These are phyloP conservation scores for Effrenium voratum DNA, from an alignment of 73 alveolate genomes.

Conservation along the genomic window DNA sequence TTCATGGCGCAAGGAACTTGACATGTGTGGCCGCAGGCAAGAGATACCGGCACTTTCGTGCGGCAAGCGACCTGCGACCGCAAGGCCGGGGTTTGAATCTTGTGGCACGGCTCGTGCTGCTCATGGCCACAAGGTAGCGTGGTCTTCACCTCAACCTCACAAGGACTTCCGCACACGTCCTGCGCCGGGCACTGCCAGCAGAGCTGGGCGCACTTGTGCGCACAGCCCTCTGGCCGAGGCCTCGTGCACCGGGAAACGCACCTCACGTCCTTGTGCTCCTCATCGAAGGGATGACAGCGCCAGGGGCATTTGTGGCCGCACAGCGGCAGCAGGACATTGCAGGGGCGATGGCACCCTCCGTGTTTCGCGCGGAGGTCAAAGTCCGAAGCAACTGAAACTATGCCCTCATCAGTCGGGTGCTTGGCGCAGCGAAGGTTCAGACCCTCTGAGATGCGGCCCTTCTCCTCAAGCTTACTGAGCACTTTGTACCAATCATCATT, in stretches of 20 bases:
- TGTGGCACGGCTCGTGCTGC: not conserved
- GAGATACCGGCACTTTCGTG: no score
- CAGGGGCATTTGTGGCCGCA: not conserved
- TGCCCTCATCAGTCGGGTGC: not conserved
- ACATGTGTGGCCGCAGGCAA: no score
- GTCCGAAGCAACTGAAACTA: not conserved
- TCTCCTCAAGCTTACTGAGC: not conserved
- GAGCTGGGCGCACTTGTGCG: not conserved
- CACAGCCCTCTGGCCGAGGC: conserved; percentile 7
- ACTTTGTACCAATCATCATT: conserved; percentile 94
- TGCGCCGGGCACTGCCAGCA: not conserved
- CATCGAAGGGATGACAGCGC: not conserved
- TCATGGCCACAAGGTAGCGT: conserved; percentile 74
- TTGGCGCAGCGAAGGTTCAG: conserved; percentile 23
- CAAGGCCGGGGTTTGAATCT: no score
- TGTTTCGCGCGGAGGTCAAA: not conserved
- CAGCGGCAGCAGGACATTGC: not conserved
- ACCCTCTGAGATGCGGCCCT: not conserved
- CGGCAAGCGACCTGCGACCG: no score
- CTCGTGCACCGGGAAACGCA: not conserved
- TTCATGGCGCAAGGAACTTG: no score
- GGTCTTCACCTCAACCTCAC: conserved; percentile 12
- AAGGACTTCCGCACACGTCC: not conserved
- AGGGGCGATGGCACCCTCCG: not conserved
- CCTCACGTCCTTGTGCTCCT: conserved; percentile 7